Base-by-base conservation (phyloP, 805 yeast species). In the Cyberlindnera japonica region DNA sequence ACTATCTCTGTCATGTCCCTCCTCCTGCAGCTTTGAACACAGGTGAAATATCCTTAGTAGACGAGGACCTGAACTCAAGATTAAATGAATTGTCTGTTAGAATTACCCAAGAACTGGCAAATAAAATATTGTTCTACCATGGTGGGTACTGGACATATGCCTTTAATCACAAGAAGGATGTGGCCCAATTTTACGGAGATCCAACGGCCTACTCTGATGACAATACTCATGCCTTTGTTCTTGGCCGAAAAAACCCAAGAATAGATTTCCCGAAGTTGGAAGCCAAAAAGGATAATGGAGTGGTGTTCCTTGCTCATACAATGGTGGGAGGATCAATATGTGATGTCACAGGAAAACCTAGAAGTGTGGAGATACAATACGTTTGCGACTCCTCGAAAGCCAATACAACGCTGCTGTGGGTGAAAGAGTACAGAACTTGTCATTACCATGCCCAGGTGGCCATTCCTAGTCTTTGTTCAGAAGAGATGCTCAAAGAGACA, bases 311-410 rank as follows among this genome's bases (percentile, higher is more conserved):
- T 3, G 14, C 37, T 2, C 40, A 36, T 10, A 27, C 27, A 1
- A 27, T 53, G 31, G 33, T 24, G 2, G 40, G 45, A 25, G 61
- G 61, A 2, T 38, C 53, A 2, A 36, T 50, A 7, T 57, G 61
- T 45, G 60, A 57, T 35, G 35, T 55, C 30, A 55, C 56, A 1
- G 50, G 54, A 3, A 38, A 40, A 22, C 49, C 52, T 11, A 43
- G 61, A 41, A 38, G 37, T 3, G 40, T 47, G 4, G 54, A 57
- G 22, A 18, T 57, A 2, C 54, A 50, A 29, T 57, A 47, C 31
- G 34, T 44, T 7, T 57, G 61, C 35, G 50, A 53, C 35, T 44
- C 54, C 12, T 7, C 33, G 1, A 13, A 29, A 11, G 10, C n/a
- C 3, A n/a, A 10, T 2, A 16, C 47, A 2, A 28, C 20, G 13